Evolutionary conservation across 2,329 filamentous ascomycete species (phyloP).

Genomic region (Nemania abortiva): DNA sequence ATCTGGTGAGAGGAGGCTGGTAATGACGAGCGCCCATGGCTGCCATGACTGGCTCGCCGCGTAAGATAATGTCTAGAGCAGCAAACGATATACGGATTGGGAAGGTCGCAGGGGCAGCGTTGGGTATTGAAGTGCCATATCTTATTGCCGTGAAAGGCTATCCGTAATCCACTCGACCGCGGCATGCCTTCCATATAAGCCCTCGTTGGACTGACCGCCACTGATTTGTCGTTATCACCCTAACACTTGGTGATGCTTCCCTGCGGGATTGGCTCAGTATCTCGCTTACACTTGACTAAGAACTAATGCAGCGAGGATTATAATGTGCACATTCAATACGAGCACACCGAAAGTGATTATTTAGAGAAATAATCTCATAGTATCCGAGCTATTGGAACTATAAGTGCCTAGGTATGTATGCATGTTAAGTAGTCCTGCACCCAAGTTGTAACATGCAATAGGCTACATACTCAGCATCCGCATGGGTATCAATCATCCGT

Average conservation of each 20-base stretch:
- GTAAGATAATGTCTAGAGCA: slow-evolving; percentile 15
- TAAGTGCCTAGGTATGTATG: background rate
- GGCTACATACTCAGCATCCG: background rate
- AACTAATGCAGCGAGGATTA: background rate
- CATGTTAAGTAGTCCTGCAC: background rate
- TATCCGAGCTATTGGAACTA: background rate
- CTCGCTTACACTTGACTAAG: background rate
- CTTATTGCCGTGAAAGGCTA: background rate
- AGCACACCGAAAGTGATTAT: background rate
- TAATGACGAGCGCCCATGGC: background rate
- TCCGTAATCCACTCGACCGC: slow-evolving; percentile 2
- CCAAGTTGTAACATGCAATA: background rate
- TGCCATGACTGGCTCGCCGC: background rate
- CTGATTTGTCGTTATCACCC: background rate
- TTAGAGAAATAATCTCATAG: background rate
- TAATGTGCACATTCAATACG: background rate
- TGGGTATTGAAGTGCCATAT: background rate
- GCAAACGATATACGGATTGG: slow-evolving; percentile 19
- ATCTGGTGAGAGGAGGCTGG: slow-evolving; percentile 1
- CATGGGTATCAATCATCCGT: no score
- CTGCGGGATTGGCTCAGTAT: background rate
- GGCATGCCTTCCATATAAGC: background rate
- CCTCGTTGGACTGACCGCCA: slow-evolving; percentile 1
- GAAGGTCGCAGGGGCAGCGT: slow-evolving; percentile 26
- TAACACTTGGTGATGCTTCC: background rate